A percentile compares a stretch with the other conserved stretches of the same genome.
phyloP scores from a whole-genome alignment of 441 rosid genomes.

The Capsella rubella region DNA sequence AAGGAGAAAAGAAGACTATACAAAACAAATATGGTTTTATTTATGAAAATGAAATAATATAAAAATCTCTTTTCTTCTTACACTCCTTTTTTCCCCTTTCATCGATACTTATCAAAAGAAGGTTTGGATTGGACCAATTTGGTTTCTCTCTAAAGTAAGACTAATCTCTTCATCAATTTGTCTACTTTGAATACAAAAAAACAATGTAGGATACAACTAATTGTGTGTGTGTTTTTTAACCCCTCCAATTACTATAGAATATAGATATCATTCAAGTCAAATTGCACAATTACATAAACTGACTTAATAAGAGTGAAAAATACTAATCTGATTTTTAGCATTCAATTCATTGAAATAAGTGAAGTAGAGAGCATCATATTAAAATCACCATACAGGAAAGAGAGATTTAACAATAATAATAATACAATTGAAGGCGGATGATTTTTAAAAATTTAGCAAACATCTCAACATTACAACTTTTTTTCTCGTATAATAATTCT shows the following conservation, averaged over 20 bases:
- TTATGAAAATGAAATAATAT: not conserved
- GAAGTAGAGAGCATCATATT: conserved; percentile 12
- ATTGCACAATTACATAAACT: not conserved
- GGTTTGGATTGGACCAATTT: conserved; percentile 23
- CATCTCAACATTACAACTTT: conserved; percentile 40
- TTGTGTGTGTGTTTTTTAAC: not conserved
- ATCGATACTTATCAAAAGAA: conserved; percentile 30
- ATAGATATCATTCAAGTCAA: not conserved
- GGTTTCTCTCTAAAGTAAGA: conserved; percentile 15
- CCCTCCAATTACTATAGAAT: not conserved
- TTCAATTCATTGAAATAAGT: conserved; percentile 7
- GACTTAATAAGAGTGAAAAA: not conserved
- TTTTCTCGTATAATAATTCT: conserved; percentile 29
- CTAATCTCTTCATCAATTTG: conserved; percentile 20
- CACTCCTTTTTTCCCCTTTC: not conserved
- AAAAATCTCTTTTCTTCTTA: no score
- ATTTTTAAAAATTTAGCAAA: conserved; percentile 15
- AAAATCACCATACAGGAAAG: not conserved
- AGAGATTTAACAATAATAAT: not conserved
- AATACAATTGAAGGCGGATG: conserved; percentile 31
- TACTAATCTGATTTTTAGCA: conserved; percentile 1
- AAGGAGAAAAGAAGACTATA: conserved; percentile 13
- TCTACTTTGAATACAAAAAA: not conserved
- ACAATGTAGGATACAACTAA: not conserved
- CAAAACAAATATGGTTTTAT: not conserved